These are phyloP conservation scores for Lipomyces yamadae DNA, from an alignment of 805 yeast genomes.

Conservation along the genomic window DNA sequence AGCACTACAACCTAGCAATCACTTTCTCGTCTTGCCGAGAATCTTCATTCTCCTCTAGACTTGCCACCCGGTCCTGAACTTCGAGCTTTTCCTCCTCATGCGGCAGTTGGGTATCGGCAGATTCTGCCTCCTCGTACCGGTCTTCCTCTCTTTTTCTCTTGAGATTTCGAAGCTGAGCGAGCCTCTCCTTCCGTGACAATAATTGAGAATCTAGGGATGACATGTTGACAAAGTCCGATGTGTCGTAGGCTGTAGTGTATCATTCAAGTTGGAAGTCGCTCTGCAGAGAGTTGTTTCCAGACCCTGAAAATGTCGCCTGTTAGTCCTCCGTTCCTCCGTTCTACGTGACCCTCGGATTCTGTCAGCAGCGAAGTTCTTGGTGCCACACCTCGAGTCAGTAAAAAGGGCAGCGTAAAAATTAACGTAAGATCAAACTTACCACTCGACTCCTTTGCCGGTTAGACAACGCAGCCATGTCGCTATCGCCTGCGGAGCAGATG, in stretches of 20 bases:
- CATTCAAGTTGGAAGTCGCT: too few relatives aligned
- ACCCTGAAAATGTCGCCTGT: too few relatives aligned
- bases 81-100: background rate
- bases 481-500: slow-evolving; percentile 28
- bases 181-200: slow-evolving; percentile 42
- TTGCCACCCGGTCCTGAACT: background rate
- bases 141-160: slow-evolving; percentile 37
- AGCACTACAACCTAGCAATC: background rate
- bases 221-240: slow-evolving; percentile 10
- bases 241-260: background rate
- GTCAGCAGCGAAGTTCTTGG: background rate
- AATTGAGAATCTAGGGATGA: slow-evolving; percentile 42
- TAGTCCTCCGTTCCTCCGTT: too few relatives aligned
- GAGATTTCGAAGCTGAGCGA: slow-evolving; percentile 43
- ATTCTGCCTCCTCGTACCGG: background rate
- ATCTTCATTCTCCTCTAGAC: slow-evolving; percentile 1
- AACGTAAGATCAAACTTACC: background rate
- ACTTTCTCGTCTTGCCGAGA: background rate
- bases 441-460: background rate
- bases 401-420: background rate
- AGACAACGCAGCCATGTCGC: slow-evolving; percentile 13
- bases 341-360: too few relatives aligned
- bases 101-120: background rate
- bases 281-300: too few relatives aligned
- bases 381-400: background rate